Base-by-base conservation (phyloP, 495 filamentous ascomycete species). In the Tetracladium marchalianum region DNA sequence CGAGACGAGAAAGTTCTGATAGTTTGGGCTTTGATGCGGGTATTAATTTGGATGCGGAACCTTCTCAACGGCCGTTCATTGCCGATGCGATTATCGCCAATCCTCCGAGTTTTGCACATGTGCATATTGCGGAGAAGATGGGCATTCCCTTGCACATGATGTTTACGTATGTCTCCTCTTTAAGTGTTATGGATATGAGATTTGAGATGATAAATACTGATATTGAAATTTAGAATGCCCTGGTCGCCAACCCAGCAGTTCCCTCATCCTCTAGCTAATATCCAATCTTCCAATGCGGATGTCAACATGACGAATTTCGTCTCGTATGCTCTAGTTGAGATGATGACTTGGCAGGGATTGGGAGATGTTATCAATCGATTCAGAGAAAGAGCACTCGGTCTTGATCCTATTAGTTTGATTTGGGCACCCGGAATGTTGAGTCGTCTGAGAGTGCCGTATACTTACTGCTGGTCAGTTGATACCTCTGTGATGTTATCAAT, bases 71-170 rank as follows among this genome's bases (percentile, higher is more conserved):
- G 37, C 79, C 84, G 9, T 92, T 92, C 49, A 77, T 90, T 17
- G 84, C 84, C 0, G 82, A 90, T 60, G 80, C 73, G 7, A 90
- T 92, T 53, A 89, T 92, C 47, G 85, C 85, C 11, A 92, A 92
- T 56, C 85, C 85, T 2, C 85, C 85, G 0, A 83, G 82, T 59
- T 88, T 89, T 58, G 83, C 82, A 11, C 85, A 89, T 61, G 65
- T 90, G 5, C 84, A 87, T 63, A 82, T 83, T 50, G 85, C 85
- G n/a, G 81, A 92, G 61, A 80, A 79, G 55, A 62, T 92, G 43
- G 85, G 85, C 0, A 75, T 90, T 18, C 84, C 85, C 9, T 63
- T 90, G 5, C 83, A 88, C 62, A 60, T 90, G 45, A 87, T 90
- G 80, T 90, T 90, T 63, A 90, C 85, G 69, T 77, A 61, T 54